Evolutionary conservation across 768 basidiomycete genomes (phyloP).

Genomic region (Kockovaella imperatae): DNA sequence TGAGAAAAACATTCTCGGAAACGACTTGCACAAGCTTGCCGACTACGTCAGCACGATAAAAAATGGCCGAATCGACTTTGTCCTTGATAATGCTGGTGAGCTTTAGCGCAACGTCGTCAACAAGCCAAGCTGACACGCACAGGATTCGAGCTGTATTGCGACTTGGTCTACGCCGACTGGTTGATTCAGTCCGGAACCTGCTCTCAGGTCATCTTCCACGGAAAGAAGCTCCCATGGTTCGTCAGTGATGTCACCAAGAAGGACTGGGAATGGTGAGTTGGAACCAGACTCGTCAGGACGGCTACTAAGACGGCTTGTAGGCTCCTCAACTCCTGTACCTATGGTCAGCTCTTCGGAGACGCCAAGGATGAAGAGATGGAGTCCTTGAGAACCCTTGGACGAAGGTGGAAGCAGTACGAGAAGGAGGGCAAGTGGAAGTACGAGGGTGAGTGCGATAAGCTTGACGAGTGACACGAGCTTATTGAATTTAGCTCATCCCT

Average conservation of each 20-base stretch:
- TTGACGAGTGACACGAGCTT: neutral
- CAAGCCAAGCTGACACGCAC: constrained; percentile 28
- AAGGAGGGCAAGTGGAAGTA: constrained; percentile 88
- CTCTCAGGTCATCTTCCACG: constrained; percentile 80
- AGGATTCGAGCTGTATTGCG: constrained; percentile 71
- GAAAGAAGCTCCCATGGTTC: constrained; percentile 92
- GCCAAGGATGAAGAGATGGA: constrained; percentile 71
- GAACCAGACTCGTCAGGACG: constrained; percentile 50
- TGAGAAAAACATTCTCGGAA: constrained; percentile 92
- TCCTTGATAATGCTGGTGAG: constrained; percentile 45
- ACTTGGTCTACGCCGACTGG: constrained; percentile 64
- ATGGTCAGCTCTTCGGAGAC: constrained; percentile 80
- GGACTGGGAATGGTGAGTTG: constrained; percentile 87
- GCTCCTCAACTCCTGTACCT: constrained; percentile 42
- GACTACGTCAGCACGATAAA: constrained; percentile 51
- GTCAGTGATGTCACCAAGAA: constrained; percentile 74
- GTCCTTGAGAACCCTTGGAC: constrained; percentile 67
- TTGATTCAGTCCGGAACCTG: constrained; percentile 83
- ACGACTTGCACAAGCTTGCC: constrained; percentile 61
- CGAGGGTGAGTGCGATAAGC: constrained; percentile 48
- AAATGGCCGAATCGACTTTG: constrained; percentile 66
- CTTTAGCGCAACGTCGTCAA: neutral
- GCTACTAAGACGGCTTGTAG: neutral
- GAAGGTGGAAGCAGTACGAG: constrained; percentile 92
- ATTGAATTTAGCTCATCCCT: constrained; percentile 35